Evolutionary conservation across 169 alveolate species (phyloP), one percentile per base, ranked within the genome.

Genomic region (Plasmodium fragile): DNA sequence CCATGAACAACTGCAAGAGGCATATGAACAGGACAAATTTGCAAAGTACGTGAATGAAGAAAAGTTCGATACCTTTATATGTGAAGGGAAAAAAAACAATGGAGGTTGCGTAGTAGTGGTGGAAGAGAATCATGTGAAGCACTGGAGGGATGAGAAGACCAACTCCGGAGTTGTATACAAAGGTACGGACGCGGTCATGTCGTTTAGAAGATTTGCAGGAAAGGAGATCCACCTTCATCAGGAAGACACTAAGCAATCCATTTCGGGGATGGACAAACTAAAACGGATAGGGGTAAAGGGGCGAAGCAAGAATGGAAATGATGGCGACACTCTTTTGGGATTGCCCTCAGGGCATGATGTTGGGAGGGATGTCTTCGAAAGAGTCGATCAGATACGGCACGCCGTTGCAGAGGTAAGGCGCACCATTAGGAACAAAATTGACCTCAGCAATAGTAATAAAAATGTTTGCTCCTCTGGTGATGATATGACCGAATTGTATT

Each of bases 131-230:
- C 52, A 65, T 69, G 72, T 34, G 28, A n/a, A 6, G 45, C 28
- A 36, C 8, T 13, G 34, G 16, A 78, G 71, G 34, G 81, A 89
- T 49, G 81, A 89, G 30, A 83, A 83, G 18, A 89, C 65, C 4
- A n/a, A 45, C 30, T 32, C 80, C 1, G 36, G 16, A 16, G 59
- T 91, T 70, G 71, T 81, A 32, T 52, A 69, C 73, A 22, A 65
- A 16, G 30, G 53, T 65, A 70, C 81, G n/a, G 55, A 81, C 83
- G 30, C 92, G 30, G 53, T 80, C 11, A 28, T 8, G 39, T 73
- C 94, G 4, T 91, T 91, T 91, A 91, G 81, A 70, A 53, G 16
- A n/a, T 91, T 91, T 39, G 52, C 41, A 69, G 94, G 94, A 49
- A 91, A 91, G 28, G 65, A 72, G 41, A 69, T 91, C 34, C 7